phyloP scores from a whole-genome alignment of 768 basidiomycete genomes.

The Suillus brevipes region DNA sequence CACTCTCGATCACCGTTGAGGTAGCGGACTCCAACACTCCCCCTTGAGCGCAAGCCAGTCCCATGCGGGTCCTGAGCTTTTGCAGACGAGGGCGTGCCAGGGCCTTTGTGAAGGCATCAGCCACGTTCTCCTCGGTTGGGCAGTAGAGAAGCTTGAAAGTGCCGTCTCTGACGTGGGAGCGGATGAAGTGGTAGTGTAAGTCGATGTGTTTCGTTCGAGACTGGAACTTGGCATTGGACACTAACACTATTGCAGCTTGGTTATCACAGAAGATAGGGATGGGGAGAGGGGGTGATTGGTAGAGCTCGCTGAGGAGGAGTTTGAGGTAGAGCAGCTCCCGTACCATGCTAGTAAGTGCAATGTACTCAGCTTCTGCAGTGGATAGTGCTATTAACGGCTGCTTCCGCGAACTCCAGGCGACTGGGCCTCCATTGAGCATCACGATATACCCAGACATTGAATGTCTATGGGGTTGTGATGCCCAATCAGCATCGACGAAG shows the following conservation, averaged over 20 bases:
- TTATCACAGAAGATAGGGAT: constrained; percentile 23
- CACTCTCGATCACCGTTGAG: too few relatives aligned
- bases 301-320: background rate
- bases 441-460: background rate
- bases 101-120: too few relatives aligned
- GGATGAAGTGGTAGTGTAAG: constrained; percentile 35
- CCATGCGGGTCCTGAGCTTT: too few relatives aligned
- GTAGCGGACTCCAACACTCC: too few relatives aligned
- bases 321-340: background rate
- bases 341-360: background rate
- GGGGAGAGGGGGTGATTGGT: background rate
- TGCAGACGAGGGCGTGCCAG: too few relatives aligned
- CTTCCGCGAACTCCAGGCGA: background rate
- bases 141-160: constrained; percentile 19
- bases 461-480: too few relatives aligned
- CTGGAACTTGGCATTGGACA: constrained; percentile 30
- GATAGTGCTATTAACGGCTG: background rate
- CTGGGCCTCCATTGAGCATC: background rate
- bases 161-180: constrained; percentile 24
- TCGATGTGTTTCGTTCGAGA: constrained; percentile 39
- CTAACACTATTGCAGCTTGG: constrained; percentile 30
- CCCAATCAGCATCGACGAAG: too few relatives aligned
- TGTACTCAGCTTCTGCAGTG: background rate
- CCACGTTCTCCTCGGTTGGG: too few relatives aligned
- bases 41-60: too few relatives aligned